phyloP scores from a whole-genome alignment of 2,329 filamentous ascomycete species.

The Pseudogymnoascus sp. region DNA sequence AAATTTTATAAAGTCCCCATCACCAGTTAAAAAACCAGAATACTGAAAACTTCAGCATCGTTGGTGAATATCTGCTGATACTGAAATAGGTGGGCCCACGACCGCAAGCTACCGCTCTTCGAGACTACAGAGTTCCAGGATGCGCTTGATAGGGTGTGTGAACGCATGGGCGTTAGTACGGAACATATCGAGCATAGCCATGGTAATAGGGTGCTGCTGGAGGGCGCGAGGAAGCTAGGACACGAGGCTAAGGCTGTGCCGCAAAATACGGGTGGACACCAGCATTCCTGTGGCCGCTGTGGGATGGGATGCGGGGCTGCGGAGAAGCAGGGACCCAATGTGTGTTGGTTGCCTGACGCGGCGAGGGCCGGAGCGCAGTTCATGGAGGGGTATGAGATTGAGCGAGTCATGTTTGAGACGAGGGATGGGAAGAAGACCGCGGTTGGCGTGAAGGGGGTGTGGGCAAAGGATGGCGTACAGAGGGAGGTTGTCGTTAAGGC shows the following conservation, averaged over 20 bases:
- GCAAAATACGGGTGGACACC: slow-evolving; percentile 66
- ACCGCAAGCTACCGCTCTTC: slow-evolving; percentile 63
- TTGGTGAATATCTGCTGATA: too few relatives aligned
- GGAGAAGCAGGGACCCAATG: slow-evolving; percentile 70
- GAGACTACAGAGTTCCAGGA: slow-evolving; percentile 63
- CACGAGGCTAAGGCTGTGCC: slow-evolving; percentile 61
- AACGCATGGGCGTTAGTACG: slow-evolving; percentile 64
- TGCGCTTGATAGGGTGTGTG: slow-evolving; percentile 70
- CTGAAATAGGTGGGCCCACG: slow-evolving; percentile 72
- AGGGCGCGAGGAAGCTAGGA: slow-evolving; percentile 65
- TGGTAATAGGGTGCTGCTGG: slow-evolving; percentile 61
- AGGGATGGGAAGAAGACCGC: slow-evolving; percentile 39
- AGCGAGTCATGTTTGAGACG: slow-evolving; percentile 58
- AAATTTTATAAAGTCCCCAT: too few relatives aligned
- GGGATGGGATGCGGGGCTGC: slow-evolving; percentile 52
- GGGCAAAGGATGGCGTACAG: slow-evolving; percentile 41
- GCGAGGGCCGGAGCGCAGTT: slow-evolving; percentile 69
- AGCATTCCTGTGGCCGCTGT: slow-evolving; percentile 66
- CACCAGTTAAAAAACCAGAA: too few relatives aligned
- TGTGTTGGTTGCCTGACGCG: slow-evolving; percentile 72
- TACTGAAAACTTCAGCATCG: too few relatives aligned
- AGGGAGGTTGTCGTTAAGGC: slow-evolving; percentile 65
- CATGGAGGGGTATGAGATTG: slow-evolving; percentile 70
- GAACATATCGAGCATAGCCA: slow-evolving; percentile 63
- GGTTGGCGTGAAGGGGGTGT: slow-evolving; percentile 62